Evolutionary conservation across 345 rosid genomes (phyloP), one percentile per base, ranked within the genome.

Genomic region (Hibiscus syriacus): DNA sequence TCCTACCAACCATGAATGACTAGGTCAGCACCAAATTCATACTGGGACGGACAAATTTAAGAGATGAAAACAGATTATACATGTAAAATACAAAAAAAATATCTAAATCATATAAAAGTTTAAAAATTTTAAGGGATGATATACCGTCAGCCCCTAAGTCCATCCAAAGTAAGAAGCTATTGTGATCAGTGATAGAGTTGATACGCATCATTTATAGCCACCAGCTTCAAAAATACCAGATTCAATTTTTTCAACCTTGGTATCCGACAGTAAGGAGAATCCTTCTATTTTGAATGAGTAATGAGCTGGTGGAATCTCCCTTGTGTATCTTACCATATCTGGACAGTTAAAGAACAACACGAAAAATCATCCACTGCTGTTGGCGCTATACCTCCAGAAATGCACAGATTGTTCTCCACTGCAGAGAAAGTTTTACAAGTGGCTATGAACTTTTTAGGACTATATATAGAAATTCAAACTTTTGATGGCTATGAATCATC

Each of bases 131-230:
- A n/a, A n/a, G n/a, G n/a, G n/a, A n/a, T n/a, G n/a, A n/a, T n/a
- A n/a, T n/a, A n/a, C n/a, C n/a, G n/a, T n/a, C n/a, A n/a, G n/a
- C n/a, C n/a, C n/a, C n/a, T n/a, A n/a, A n/a, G n/a, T n/a, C n/a
- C n/a, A n/a, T n/a, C n/a, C n/a, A n/a, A n/a, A n/a, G n/a, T n/a
- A n/a, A n/a, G n/a, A n/a, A n/a, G n/a, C n/a, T n/a, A n/a, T n/a
- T n/a, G n/a, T n/a, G n/a, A n/a, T n/a, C n/a, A n/a, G n/a, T 32
- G 1, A 2, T 39, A 26, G 9, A 25, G 3, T 13, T 2, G 16
- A 23, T 55, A 69, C 63, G 14, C 43, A 76, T 82, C 80, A 81
- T 79, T 77, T 81, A 71, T 79, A 77, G 26, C 80, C 80, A 57
- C 67, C 68, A 55, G 74, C 67, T 69, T 79, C 74, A 73, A 84